Evolutionary conservation across 2,329 filamentous ascomycete species (phyloP).

Genomic region (Fusarium pininemorale): DNA sequence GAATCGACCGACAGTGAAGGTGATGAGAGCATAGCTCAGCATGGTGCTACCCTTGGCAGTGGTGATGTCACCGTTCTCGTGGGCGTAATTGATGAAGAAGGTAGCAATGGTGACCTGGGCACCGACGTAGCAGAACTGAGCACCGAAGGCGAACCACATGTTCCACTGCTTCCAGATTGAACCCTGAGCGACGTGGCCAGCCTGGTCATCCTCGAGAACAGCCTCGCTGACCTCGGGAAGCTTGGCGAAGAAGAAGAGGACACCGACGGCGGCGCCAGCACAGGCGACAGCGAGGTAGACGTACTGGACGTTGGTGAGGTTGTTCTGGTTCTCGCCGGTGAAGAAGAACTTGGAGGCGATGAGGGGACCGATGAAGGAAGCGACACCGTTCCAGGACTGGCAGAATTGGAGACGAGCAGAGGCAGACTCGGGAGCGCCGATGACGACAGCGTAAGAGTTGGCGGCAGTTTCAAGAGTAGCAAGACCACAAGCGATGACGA

Average conservation of each 20-base stretch:
- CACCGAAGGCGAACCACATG: constrained; percentile 77
- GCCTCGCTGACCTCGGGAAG: constrained; percentile 74
- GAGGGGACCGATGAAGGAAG: constrained; percentile 75
- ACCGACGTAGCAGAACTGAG: constrained; percentile 82
- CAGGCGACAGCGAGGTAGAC: constrained; percentile 76
- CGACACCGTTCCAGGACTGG: constrained; percentile 80
- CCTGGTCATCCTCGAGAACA: constrained; percentile 48
- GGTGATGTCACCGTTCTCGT: constrained; percentile 65
- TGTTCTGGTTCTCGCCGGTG: constrained; percentile 63
- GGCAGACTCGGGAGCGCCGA: constrained; percentile 47
- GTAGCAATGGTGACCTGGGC: constrained; percentile 72
- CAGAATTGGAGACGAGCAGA: constrained; percentile 60
- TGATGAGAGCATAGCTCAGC: constrained; percentile 78
- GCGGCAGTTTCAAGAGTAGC: constrained; percentile 80
- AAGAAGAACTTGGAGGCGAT: constrained; percentile 80
- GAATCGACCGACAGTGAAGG: constrained; percentile 78
- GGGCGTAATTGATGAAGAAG: constrained; percentile 79
- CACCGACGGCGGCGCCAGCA: constrained; percentile 72
- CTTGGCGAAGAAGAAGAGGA: constrained; percentile 72
- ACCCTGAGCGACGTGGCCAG: constrained; percentile 63
- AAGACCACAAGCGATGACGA: constrained; percentile 78
- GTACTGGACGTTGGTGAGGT: constrained; percentile 76
- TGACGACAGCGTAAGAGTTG: constrained; percentile 72
- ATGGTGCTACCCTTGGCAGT: constrained; percentile 65
- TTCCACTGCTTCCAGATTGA: constrained; percentile 77